Evolutionary conservation across 2,329 filamentous ascomycete genomes (phyloP), one percentile per base, ranked within the genome.

Genomic region (Claviceps pusilla): DNA sequence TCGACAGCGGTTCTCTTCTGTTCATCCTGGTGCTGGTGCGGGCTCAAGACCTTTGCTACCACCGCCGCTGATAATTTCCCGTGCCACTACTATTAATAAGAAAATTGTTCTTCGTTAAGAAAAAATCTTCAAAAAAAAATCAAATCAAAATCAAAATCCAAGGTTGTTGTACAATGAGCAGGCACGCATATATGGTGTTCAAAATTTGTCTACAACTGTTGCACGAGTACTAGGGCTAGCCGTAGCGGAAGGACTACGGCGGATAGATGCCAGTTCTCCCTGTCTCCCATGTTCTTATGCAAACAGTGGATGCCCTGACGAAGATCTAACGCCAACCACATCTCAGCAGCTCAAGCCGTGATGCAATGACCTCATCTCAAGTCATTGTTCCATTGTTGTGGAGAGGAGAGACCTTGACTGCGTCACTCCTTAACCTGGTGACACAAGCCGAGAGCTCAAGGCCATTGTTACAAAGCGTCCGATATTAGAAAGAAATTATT

Each of bases 321-420:
- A 50, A 53, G 56, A 59, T 60, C 56, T 33, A 19, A 19, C 19
- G 19, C 19, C 19, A 49, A 50, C 35, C 55, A 49, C 24, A 33
- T 47, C 50, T 49, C 46, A 42, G 14, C 45, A 53, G 41, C 29
- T 49, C 48, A 51, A 51, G 37, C 35, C 14, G 29, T 28, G 14
- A 24, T 35, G 42, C 48, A 41, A 56, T 49, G 43, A 53, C 57
- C 55, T 53, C 57, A 57, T 57, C 56, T 55, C 57, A 58, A 57
- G 42, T 59, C 47, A 9, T 19, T 39, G 54, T 52, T 14, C 45
- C 31, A 52, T 46, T 39, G 7, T 41, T 31, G 45, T 31, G 29
- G 45, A 31, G 48, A 19, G 29, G 39, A 37, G 16, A 31, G 49
- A n/a, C 12, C 28, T 41, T 42, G 42, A 48, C 48, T 55, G 52